Conservation (phyloP, 139 green algal species). For the Picochlorum sp. region DNA sequence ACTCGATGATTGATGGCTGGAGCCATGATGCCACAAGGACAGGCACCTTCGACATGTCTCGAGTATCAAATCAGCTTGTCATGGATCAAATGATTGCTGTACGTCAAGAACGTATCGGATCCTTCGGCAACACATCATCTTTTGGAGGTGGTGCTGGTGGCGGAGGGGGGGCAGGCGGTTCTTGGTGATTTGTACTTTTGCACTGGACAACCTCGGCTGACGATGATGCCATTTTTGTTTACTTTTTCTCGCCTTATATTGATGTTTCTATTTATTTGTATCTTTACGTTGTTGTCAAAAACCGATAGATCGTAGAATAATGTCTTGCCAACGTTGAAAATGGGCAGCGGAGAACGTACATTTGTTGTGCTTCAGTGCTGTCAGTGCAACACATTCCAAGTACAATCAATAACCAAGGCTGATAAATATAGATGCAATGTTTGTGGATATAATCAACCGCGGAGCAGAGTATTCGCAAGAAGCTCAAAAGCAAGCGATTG, state of each 20-base stretch:
- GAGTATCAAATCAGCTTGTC: slow-evolving; percentile 32
- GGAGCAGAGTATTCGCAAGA: background rate
- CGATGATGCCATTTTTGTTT: too few species aligned
- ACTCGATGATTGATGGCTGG: slow-evolving; percentile 23
- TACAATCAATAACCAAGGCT: slow-evolving; percentile 10
- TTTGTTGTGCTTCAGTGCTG: slow-evolving; percentile 10
- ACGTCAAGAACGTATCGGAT: slow-evolving; percentile 8
- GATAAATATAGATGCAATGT: slow-evolving; percentile 8
- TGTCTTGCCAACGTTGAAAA: too few species aligned
- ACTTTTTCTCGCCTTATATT: too few species aligned
- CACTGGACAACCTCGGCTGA: too few species aligned
- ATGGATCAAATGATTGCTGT: slow-evolving; percentile 18
- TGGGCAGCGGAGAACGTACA: too few species aligned
- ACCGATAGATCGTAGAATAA: too few species aligned
- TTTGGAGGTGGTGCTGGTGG: slow-evolving; percentile 34
- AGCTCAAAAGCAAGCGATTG: slow-evolving; percentile 6
- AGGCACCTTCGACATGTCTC: slow-evolving; percentile 17
- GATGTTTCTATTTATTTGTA: too few species aligned
- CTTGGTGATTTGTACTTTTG: slow-evolving; percentile 27
- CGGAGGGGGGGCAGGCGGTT: slow-evolving; percentile 13
- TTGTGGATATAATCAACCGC: slow-evolving; percentile 4
- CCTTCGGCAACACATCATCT: background rate
- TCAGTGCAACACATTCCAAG: slow-evolving; percentile 5
- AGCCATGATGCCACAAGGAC: slow-evolving; percentile 13
- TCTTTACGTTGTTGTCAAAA: too few species aligned